Evolutionary conservation across 371 early-diverging fungal genomes (phyloP).

Genomic region (Basidiobolus heterosporus): DNA sequence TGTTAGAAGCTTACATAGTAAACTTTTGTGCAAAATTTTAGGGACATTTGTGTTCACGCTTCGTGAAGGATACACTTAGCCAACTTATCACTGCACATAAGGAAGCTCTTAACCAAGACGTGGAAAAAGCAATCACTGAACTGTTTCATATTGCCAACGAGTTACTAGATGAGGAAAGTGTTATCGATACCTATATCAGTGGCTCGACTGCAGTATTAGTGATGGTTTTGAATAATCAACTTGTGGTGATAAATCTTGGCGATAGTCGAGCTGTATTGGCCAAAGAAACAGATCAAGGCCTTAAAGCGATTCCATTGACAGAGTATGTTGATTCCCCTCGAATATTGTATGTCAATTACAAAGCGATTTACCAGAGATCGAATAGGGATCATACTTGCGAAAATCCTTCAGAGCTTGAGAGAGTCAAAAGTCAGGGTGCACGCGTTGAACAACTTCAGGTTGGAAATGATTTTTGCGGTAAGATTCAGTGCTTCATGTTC

Average conservation of each 20-base stretch:
- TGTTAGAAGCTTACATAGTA: background rate
- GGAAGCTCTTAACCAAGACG: background rate
- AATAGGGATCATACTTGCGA: slow-evolving; percentile 1
- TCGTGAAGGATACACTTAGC: background rate
- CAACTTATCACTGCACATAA: background rate
- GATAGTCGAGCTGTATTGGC: background rate
- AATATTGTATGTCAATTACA: background rate
- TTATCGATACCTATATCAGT: background rate
- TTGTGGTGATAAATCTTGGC: background rate
- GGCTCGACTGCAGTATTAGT: background rate
- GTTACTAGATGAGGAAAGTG: background rate
- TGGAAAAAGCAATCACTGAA: background rate
- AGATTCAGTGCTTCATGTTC: background rate
- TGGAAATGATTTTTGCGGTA: background rate
- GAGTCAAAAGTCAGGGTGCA: background rate
- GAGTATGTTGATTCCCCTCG: background rate
- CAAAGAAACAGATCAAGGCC: background rate
- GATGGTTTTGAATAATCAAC: background rate
- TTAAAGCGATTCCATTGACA: background rate
- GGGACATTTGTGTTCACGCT: background rate
- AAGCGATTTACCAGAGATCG: background rate
- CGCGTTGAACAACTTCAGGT: slow-evolving; percentile 1
- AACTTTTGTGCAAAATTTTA: background rate
- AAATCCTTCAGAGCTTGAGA: background rate
- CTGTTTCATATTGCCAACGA: background rate